These are phyloP conservation scores for Camelina sativa DNA, from an alignment of 345 rosid species.

Conservation along the genomic window DNA sequence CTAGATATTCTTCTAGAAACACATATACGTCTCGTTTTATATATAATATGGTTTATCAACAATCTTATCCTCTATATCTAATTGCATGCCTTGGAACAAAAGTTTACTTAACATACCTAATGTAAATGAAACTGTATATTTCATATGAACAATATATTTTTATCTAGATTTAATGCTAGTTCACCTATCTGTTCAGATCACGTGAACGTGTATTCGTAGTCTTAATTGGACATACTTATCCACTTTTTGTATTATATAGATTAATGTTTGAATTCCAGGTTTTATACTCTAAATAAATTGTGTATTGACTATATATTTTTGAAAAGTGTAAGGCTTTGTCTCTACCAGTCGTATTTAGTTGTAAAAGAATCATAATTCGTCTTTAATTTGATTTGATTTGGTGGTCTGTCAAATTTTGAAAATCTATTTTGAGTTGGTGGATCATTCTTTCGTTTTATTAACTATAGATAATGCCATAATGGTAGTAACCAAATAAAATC, in stretches of 20 bases:
- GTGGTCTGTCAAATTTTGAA: neutral
- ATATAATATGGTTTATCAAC: neutral
- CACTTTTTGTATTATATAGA: neutral
- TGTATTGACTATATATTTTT: neutral
- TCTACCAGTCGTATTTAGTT: conserved; percentile 9
- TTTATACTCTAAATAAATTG: neutral
- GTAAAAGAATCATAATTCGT: conserved; percentile 15
- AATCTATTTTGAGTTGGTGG: neutral
- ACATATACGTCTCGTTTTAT: conserved; percentile 29
- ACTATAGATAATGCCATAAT: neutral
- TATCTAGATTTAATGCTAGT: neutral
- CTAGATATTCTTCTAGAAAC: conserved; percentile 35
- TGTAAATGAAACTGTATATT: conserved; percentile 6
- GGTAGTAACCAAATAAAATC: neutral
- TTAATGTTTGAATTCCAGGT: neutral
- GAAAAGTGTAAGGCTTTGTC: neutral
- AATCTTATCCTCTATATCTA: conserved; percentile 24
- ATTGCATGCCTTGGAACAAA: neutral
- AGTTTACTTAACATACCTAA: conserved; percentile 2
- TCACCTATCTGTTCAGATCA: neutral
- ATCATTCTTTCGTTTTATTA: conserved; percentile 9
- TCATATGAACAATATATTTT: conserved; percentile 8
- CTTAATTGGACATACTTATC: neutral
- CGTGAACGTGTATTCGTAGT: conserved; percentile 24
- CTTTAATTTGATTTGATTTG: neutral